Evolutionary conservation across 495 filamentous ascomycete genomes (phyloP).

Genomic region (Daldinia childiae): DNA sequence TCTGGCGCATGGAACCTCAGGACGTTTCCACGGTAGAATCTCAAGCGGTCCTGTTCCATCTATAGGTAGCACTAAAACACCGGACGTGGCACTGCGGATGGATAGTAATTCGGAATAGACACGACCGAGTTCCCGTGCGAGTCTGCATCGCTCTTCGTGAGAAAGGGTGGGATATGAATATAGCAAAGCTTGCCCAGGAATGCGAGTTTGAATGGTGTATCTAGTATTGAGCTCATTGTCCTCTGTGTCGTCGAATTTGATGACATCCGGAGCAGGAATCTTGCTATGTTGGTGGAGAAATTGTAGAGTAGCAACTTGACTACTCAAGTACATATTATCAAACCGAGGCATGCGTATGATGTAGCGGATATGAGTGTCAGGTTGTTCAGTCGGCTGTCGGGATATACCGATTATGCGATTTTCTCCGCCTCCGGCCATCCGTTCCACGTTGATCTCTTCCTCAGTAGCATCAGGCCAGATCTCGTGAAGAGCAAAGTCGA

Average conservation of each 20-base stretch:
- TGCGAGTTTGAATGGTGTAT: conserved; percentile 16
- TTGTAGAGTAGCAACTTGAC: background rate
- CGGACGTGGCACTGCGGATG: background rate
- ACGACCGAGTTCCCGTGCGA: conserved; percentile 18
- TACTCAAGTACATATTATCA: too few relatives aligned
- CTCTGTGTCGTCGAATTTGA: background rate
- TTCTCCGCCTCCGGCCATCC: conserved; percentile 2
- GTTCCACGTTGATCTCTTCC: conserved; percentile 16
- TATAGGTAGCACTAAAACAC: background rate
- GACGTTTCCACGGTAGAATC: too few relatives aligned
- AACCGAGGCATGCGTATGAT: conserved; percentile 15
- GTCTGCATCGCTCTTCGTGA: conserved; percentile 5
- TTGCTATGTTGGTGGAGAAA: background rate
- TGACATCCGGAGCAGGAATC: background rate
- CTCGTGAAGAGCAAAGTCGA: conserved; percentile 4
- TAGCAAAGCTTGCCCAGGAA: conserved; percentile 3
- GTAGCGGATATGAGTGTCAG: background rate
- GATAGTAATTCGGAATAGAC: conserved; percentile 1
- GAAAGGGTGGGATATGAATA: background rate
- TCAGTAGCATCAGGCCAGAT: conserved; percentile 20
- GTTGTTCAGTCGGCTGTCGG: background rate
- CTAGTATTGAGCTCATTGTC: conserved; percentile 4
- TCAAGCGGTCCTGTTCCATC: too few relatives aligned
- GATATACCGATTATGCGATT: conserved; percentile 16
- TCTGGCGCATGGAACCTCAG: too few relatives aligned